phyloP scores from a whole-genome alignment of 495 filamentous ascomycete species.

The Trichoderma parareesei region DNA sequence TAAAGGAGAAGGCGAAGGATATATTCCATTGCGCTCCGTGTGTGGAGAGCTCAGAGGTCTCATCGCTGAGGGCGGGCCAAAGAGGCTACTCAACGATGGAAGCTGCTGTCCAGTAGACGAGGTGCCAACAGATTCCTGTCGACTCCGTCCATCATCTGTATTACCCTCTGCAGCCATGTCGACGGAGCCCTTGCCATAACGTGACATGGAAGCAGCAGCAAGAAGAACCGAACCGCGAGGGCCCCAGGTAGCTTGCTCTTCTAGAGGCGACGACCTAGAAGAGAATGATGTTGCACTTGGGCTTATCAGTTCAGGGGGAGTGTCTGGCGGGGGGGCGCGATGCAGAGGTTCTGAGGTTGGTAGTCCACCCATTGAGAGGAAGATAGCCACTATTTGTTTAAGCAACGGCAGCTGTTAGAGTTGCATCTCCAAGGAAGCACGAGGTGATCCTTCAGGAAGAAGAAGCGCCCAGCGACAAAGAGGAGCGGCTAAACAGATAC shows the following conservation, averaged over 20 bases:
- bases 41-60: constrained; percentile 35
- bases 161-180: constrained; percentile 30
- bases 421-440: neutral
- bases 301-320: constrained; percentile 36
- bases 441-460: neutral
- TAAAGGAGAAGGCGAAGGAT: constrained; percentile 32
- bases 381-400: neutral
- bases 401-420: neutral
- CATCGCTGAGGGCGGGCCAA: constrained; percentile 34
- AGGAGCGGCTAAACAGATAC: neutral
- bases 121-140: constrained; percentile 18
- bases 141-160: constrained; percentile 24
- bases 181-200: constrained; percentile 39
- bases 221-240: constrained; percentile 17
- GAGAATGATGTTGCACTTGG: constrained; percentile 33
- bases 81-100: constrained; percentile 46
- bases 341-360: constrained; percentile 32
- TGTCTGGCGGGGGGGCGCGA: constrained; percentile 34
- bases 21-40: constrained; percentile 33
- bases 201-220: constrained; percentile 42
- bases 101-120: constrained; percentile 37
- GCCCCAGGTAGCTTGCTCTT: constrained; percentile 9
- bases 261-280: constrained; percentile 22
- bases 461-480: neutral
- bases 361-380: constrained; percentile 8